phyloP scores from a whole-genome alignment of 208 protist species.

The Balamuthia mandrillaris region DNA sequence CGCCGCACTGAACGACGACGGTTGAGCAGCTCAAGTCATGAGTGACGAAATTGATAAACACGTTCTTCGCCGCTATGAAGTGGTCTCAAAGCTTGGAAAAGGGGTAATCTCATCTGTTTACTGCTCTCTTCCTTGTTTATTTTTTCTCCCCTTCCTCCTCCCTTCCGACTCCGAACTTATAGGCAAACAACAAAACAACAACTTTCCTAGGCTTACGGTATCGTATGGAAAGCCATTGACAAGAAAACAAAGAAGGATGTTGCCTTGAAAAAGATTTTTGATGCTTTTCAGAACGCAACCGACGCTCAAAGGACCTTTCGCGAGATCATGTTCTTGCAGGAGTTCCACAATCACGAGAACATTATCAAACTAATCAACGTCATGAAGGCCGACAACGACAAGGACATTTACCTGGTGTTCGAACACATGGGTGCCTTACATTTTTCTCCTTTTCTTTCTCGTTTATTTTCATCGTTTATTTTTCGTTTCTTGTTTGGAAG shows the following conservation, averaged over 20 bases:
- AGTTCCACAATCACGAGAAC: slow-evolving; percentile 90
- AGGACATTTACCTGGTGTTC: slow-evolving; percentile 96
- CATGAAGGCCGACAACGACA: slow-evolving; percentile 92
- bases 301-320: slow-evolving; percentile 87
- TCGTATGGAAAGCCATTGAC: neutral
- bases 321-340: slow-evolving; percentile 95
- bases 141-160: neutral
- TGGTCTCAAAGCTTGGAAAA: slow-evolving; percentile 87
- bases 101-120: slow-evolving; percentile 46
- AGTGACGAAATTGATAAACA: slow-evolving; percentile 82
- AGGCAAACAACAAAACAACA: neutral
- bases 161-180: neutral
- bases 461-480: neutral
- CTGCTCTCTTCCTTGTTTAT: no score
- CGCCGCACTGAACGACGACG: no score
- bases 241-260: slow-evolving; percentile 71
- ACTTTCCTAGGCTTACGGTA: no score
- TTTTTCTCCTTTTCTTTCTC: neutral
- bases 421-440: slow-evolving; percentile 87
- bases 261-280: slow-evolving; percentile 92
- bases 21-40: no score
- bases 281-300: slow-evolving; percentile 80
- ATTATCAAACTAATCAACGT: slow-evolving; percentile 94
- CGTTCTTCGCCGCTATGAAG: slow-evolving; percentile 88
- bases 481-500: slow-evolving; percentile 9